A percentile compares a stretch with the other conserved stretches of the same genome.
Conservation (phyloP, 1,284 basidiomycete genomes). For the Omphalotus olearius region DNA sequence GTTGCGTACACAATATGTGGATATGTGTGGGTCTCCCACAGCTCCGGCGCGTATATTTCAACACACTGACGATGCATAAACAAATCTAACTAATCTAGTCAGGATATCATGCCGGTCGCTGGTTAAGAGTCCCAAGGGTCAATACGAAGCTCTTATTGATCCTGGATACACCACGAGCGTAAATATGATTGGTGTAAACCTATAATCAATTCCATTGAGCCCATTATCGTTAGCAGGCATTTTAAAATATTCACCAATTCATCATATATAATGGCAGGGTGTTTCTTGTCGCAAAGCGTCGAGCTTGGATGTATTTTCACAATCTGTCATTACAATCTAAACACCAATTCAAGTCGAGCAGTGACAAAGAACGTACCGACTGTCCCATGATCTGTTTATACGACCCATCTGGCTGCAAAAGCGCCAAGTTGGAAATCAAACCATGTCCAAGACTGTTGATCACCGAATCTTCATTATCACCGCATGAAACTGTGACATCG, state of each 20-base stretch:
- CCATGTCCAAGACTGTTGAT: conserved; percentile 70
- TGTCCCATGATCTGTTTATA: conserved; percentile 83
- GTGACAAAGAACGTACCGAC: conserved; percentile 41
- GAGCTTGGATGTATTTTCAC: conserved; percentile 91
- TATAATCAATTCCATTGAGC: conserved; percentile 24
- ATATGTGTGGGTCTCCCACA: too few species aligned
- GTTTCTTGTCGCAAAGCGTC: conserved; percentile 72
- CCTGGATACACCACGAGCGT: conserved; percentile 82
- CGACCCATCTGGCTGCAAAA: conserved; percentile 77
- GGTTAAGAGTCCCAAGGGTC: conserved; percentile 20
- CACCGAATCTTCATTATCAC: conserved; percentile 55
- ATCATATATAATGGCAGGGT: conserved; percentile 84
- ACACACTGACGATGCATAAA: too few species aligned
- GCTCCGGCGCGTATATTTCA: too few species aligned
- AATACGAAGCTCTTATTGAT: conserved; percentile 49
- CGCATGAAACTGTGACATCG: conserved; percentile 54
- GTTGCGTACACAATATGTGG: too few species aligned
- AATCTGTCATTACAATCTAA: conserved; percentile 35
- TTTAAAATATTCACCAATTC: conserved; percentile 65
- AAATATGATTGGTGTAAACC: conserved; percentile 83
- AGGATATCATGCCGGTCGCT: conserved; percentile 7
- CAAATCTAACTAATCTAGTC: too few species aligned
- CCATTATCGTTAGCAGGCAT: not conserved
- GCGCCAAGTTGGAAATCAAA: conserved; percentile 77
- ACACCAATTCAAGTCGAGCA: not conserved